Evolutionary conservation across 768 basidiomycete genomes (phyloP).

Genomic region (Russula emetica): DNA sequence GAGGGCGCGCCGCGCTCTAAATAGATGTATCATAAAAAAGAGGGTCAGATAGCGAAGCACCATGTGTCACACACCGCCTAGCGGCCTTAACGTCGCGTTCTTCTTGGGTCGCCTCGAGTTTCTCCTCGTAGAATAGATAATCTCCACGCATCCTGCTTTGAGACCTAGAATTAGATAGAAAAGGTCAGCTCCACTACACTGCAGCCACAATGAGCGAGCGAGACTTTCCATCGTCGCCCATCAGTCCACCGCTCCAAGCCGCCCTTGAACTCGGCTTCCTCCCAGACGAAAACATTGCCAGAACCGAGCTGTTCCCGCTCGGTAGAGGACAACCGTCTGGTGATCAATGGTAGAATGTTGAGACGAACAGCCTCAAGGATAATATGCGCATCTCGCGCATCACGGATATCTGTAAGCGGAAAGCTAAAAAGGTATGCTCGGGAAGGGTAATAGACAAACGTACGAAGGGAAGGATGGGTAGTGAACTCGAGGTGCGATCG

Average conservation of each 20-base stretch:
- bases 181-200: constrained; percentile 10
- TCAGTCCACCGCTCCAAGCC: constrained; percentile 74
- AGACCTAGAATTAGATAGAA: constrained; percentile 48
- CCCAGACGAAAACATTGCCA: constrained; percentile 83
- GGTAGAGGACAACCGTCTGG: constrained; percentile 59
- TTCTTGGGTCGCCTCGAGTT: constrained; percentile 74
- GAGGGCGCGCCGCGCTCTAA: constrained; percentile 54
- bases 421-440: neutral
- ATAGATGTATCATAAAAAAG: constrained; percentile 6
- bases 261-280: constrained; percentile 68
- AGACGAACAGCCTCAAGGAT: constrained; percentile 73
- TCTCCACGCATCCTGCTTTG: constrained; percentile 82
- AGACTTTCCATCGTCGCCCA: constrained; percentile 63
- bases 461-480: constrained; percentile 25
- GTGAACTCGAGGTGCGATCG: constrained; percentile 24
- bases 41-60: neutral
- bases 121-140: constrained; percentile 81
- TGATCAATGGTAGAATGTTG: constrained; percentile 65
- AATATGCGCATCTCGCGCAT: constrained; percentile 74
- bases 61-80: constrained; percentile 50
- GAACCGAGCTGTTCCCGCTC: constrained; percentile 67
- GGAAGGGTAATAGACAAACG: neutral
- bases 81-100: constrained; percentile 76
- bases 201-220: neutral
- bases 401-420: constrained; percentile 55